A percentile compares a stretch with the other conserved stretches of the same genome.
phyloP scores from a whole-genome alignment of 768 basidiomycete species.

The Kwoniella heveanensis region DNA sequence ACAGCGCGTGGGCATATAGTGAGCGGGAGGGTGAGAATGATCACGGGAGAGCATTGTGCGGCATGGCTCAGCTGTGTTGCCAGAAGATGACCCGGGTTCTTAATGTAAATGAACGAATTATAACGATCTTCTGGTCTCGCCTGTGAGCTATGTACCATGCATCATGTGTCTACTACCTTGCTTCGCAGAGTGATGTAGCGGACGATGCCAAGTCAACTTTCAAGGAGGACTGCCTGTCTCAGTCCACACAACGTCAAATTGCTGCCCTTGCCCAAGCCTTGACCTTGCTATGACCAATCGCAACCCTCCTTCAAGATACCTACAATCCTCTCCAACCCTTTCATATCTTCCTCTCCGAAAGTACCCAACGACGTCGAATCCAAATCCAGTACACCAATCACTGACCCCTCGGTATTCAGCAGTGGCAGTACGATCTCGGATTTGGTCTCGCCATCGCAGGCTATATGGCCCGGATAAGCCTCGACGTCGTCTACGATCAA shows the following conservation, averaged over 20 bases:
- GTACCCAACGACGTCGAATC: constrained; percentile 74
- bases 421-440: constrained; percentile 89
- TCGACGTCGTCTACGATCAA: constrained; percentile 78
- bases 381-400: constrained; percentile 70
- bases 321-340: constrained; percentile 75
- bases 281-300: constrained; percentile 30
- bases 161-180: background rate
- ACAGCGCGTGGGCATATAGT: constrained; percentile 34
- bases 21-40: no score
- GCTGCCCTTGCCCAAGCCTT: no score
- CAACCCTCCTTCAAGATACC: constrained; percentile 61
- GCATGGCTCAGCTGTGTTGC: background rate
- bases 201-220: no score
- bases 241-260: no score
- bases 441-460: constrained; percentile 86
- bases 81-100: no score
- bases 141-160: background rate
- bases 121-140: no score
- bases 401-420: background rate
- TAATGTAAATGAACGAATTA: no score
- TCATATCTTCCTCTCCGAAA: constrained; percentile 75
- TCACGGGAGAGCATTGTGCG: background rate
- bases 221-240: no score
- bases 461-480: constrained; percentile 83
- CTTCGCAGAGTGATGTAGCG: no score